Evolutionary conservation across 768 basidiomycete species (phyloP).

Genomic region (Kwoniella shandongensis): DNA sequence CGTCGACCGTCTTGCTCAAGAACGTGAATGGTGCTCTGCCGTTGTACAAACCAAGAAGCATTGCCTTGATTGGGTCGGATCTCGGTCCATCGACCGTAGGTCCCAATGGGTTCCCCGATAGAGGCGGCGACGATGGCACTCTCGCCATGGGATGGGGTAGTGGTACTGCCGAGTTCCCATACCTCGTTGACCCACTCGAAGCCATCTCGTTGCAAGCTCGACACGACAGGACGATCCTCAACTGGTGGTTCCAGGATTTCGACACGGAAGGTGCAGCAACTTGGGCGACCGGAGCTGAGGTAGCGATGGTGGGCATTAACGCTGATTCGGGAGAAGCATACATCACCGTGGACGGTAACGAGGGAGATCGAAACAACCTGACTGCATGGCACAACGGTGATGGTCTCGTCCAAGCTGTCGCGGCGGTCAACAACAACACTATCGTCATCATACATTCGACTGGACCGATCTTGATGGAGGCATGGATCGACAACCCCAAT

Average conservation of each 20-base stretch:
- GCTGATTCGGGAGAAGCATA: constrained; percentile 83
- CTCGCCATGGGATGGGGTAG: constrained; percentile 93
- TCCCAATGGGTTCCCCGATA: constrained; percentile 69
- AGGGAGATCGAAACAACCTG: constrained; percentile 69
- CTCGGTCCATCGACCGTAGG: constrained; percentile 66
- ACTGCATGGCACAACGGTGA: constrained; percentile 76
- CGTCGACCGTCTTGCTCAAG: constrained; percentile 74
- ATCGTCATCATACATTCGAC: constrained; percentile 77
- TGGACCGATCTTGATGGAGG: constrained; percentile 59
- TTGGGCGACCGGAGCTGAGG: constrained; percentile 59
- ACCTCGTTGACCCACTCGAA: constrained; percentile 75
- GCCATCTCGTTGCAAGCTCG: constrained; percentile 74
- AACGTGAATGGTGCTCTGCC: constrained; percentile 64
- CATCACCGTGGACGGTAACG: constrained; percentile 75
- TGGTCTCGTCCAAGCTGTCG: constrained; percentile 64
- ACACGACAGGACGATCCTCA: constrained; percentile 65
- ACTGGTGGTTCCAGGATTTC: constrained; percentile 71
- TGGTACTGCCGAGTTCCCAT: constrained; percentile 68
- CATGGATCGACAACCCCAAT: constrained; percentile 75
- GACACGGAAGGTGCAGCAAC: constrained; percentile 58
- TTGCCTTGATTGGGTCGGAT: constrained; percentile 63
- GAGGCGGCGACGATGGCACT: constrained; percentile 60
- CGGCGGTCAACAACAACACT: constrained; percentile 54
- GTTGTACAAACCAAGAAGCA: constrained; percentile 57
- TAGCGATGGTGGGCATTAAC: constrained; percentile 70